These are phyloP conservation scores for Fusarium lateritium DNA, from an alignment of 2,329 filamentous ascomycete genomes.

Conservation along the genomic window DNA sequence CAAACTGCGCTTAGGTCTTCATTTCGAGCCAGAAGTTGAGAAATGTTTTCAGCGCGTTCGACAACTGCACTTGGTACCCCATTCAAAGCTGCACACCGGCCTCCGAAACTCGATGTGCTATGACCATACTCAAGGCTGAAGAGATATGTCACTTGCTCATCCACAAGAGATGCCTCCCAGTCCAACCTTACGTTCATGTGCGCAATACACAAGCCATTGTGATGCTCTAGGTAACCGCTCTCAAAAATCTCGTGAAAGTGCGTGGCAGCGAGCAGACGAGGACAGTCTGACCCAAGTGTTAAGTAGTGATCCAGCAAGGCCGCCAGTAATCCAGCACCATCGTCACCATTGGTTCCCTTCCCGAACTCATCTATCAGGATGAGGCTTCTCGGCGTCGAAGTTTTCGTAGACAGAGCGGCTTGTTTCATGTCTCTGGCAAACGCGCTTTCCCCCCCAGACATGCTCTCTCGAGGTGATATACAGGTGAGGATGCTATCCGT, in stretches of 20 bases:
- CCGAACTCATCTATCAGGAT: constrained; percentile 95
- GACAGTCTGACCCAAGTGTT: constrained; percentile 60
- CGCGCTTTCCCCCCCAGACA: constrained; percentile 71
- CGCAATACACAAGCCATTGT: constrained; percentile 68
- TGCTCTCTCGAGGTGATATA: constrained; percentile 80
- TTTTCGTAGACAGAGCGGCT: constrained; percentile 80
- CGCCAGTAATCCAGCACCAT: constrained; percentile 71
- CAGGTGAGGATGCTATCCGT: constrained; percentile 95
- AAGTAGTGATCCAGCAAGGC: constrained; percentile 72
- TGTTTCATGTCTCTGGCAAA: constrained; percentile 89
- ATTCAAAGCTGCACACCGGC: constrained; percentile 87
- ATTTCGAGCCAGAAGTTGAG: constrained; percentile 76
- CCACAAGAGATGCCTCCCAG: constrained; percentile 61
- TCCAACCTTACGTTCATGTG: constrained; percentile 81
- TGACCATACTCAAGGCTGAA: constrained; percentile 79
- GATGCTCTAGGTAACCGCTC: constrained; percentile 67
- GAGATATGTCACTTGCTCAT: constrained; percentile 79
- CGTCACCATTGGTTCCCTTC: constrained; percentile 72
- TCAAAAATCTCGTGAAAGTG: constrained; percentile 83
- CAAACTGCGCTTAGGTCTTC: constrained; percentile 84
- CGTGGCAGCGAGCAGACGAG: constrained; percentile 73
- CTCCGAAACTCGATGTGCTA: constrained; percentile 87
- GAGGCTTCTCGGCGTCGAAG: constrained; percentile 82
- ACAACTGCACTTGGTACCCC: constrained; percentile 82
- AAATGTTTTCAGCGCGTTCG: constrained; percentile 81